Conservation (phyloP, 176 grass and related monocot species). For the Oryza meridionalis region DNA sequence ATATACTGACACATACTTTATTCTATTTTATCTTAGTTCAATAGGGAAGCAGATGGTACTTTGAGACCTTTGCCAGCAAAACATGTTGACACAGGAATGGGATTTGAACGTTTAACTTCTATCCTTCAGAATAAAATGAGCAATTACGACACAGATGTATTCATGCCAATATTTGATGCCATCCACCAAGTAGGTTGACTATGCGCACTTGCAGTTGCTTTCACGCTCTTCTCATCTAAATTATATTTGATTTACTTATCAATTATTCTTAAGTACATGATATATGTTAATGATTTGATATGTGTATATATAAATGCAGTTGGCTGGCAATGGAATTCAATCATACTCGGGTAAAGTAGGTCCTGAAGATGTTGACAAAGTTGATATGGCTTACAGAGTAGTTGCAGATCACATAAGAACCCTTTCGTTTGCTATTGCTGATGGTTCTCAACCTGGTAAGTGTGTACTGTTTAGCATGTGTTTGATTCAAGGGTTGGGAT, state of each 20-base stretch:
- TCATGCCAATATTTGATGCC: conserved; percentile 86
- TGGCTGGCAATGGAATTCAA: conserved; percentile 59
- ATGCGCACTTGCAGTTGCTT: too few species aligned
- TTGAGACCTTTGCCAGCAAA: conserved; percentile 84
- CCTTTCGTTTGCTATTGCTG: conserved; percentile 85
- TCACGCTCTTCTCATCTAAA: conserved; percentile 16
- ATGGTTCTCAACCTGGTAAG: conserved; percentile 90
- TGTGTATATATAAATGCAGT: conserved; percentile 45
- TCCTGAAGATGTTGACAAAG: conserved; percentile 76
- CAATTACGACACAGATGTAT: conserved; percentile 95
- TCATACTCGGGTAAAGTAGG: conserved; percentile 77
- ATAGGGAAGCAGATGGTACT: conserved; percentile 79
- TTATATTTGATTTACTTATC: background rate
- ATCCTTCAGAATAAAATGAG: conserved; percentile 98
- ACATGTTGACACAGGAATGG: conserved; percentile 96
- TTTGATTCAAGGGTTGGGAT: too few species aligned
- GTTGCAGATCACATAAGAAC: conserved; percentile 97
- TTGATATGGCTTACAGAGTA: conserved; percentile 99
- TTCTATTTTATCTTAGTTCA: conserved; percentile 52
- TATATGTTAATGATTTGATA: conserved; percentile 34
- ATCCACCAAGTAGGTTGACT: conserved; percentile 70
- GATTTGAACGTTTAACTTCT: conserved; percentile 87
- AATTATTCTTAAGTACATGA: conserved; percentile 4
- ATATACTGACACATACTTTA: background rate
- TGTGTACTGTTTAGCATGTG: background rate